These are phyloP conservation scores for Pezicula rhizophila DNA, from an alignment of 2,329 filamentous ascomycete species.

Conservation along the genomic window DNA sequence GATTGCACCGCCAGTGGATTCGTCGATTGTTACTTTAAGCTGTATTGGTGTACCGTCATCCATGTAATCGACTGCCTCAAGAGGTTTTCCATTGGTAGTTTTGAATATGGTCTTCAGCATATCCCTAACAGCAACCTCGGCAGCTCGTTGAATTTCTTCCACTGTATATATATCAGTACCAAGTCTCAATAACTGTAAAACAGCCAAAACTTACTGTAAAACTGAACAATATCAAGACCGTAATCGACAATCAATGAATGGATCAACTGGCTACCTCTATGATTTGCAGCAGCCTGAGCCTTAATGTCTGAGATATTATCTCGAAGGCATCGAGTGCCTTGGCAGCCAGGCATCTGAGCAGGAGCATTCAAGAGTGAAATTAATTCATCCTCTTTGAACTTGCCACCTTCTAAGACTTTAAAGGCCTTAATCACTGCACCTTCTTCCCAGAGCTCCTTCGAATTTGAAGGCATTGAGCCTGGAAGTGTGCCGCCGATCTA, in stretches of 20 bases:
- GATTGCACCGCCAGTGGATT: slow-evolving; percentile 62
- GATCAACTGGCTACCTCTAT: slow-evolving; percentile 73
- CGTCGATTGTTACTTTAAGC: slow-evolving; percentile 66
- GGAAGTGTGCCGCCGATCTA: slow-evolving; percentile 71
- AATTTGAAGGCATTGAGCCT: slow-evolving; percentile 74
- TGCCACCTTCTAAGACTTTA: slow-evolving; percentile 66
- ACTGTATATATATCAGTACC: slow-evolving; percentile 27
- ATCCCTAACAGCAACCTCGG: slow-evolving; percentile 64
- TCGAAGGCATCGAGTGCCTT: slow-evolving; percentile 66
- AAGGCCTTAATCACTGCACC: slow-evolving; percentile 55
- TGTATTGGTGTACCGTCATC: slow-evolving; percentile 76
- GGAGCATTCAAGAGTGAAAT: slow-evolving; percentile 66
- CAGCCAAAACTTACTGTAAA: slow-evolving; percentile 48
- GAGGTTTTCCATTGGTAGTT: slow-evolving; percentile 57
- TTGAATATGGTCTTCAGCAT: slow-evolving; percentile 64
- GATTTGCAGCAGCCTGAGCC: slow-evolving; percentile 76
- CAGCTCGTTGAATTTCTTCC: slow-evolving; percentile 72
- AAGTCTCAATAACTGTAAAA: not conserved
- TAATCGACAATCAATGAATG: slow-evolving; percentile 67
- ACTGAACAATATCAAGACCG: slow-evolving; percentile 65
- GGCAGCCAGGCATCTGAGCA: slow-evolving; percentile 65
- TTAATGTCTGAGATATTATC: slow-evolving; percentile 82
- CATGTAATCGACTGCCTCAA: slow-evolving; percentile 72
- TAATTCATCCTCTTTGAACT: slow-evolving; percentile 71
- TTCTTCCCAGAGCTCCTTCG: slow-evolving; percentile 56